A percentile compares a stretch with the other conserved stretches of the same genome.
Evolutionary conservation across 805 yeast genomes (phyloP).

Genomic region (Teunomyces atbi): DNA sequence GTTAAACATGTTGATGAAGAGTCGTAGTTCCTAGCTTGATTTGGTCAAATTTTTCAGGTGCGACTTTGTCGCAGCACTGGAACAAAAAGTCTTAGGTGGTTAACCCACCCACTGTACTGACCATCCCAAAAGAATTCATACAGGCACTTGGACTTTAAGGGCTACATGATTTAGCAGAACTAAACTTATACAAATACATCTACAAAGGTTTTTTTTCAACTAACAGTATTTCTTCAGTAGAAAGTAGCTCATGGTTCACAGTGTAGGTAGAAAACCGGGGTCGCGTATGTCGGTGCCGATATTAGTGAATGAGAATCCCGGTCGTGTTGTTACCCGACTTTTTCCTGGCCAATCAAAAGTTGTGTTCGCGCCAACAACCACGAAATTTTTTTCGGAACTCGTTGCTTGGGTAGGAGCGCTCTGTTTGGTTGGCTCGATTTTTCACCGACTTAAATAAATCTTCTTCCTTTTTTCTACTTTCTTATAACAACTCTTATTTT

Average conservation of each 20-base stretch:
- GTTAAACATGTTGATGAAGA: neutral
- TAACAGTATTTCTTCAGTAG: no score
- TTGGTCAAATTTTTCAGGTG: constrained; percentile 5
- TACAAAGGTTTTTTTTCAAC: no score
- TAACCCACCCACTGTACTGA: neutral
- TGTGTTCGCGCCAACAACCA: constrained; percentile 3
- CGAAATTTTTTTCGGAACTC: constrained; percentile 5
- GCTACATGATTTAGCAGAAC: no score
- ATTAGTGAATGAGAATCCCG: neutral
- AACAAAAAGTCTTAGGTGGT: neutral
- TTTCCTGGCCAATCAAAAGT: constrained; percentile 12
- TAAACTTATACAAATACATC: no score
- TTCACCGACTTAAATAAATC: constrained; percentile 7
- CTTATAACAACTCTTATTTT: constrained; percentile 16
- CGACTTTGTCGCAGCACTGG: constrained; percentile 4
- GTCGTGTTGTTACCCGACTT: constrained; percentile 8
- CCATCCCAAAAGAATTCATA: neutral
- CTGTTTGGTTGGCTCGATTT: constrained; percentile 5
- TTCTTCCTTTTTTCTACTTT: constrained; percentile 10
- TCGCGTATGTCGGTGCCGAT: constrained; percentile 1
- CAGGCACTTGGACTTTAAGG: no score
- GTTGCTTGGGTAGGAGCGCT: constrained; percentile 5
- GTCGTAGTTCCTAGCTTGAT: neutral
- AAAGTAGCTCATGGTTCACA: neutral
- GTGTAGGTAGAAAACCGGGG: neutral